Evolutionary conservation across 2,329 filamentous ascomycete species (phyloP).

Genomic region (Ophiostoma ips): DNA sequence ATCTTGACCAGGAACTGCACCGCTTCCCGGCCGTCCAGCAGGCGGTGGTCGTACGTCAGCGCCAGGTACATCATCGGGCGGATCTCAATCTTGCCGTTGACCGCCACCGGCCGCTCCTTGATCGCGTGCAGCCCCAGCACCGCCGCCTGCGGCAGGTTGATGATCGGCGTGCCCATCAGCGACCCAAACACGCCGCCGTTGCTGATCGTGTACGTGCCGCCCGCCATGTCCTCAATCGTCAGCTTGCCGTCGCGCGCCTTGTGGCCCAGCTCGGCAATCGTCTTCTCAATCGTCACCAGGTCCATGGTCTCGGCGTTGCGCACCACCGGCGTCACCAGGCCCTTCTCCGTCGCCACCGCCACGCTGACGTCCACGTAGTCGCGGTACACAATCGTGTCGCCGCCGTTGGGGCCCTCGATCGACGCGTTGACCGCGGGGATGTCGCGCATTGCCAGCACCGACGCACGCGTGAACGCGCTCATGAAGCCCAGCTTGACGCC

Average conservation of each 20-base stretch:
- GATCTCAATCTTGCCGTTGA: constrained; percentile 91
- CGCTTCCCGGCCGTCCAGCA: constrained; percentile 88
- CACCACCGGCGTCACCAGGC: constrained; percentile 89
- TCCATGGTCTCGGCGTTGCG: constrained; percentile 85
- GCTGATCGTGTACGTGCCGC: constrained; percentile 95
- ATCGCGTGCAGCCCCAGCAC: constrained; percentile 91
- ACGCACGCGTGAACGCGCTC: constrained; percentile 89
- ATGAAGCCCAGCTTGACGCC: constrained; percentile 99
- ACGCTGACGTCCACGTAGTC: constrained; percentile 98
- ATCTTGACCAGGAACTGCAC: constrained; percentile 94
- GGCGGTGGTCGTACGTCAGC: constrained; percentile 91
- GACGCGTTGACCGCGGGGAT: constrained; percentile 92
- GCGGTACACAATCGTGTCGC: constrained; percentile 94
- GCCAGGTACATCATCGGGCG: constrained; percentile 99
- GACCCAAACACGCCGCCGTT: constrained; percentile 96
- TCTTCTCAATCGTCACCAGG: constrained; percentile 76
- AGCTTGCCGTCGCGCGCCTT: constrained; percentile 96
- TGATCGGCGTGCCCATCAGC: constrained; percentile 94
- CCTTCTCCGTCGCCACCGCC: constrained; percentile 93
- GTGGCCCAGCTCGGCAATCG: constrained; percentile 87
- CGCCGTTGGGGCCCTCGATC: constrained; percentile 87
- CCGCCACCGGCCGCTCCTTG: constrained; percentile 79
- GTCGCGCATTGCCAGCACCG: constrained; percentile 83
- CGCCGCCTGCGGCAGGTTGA: constrained; percentile 88
- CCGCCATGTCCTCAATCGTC: constrained; percentile 98